Evolutionary conservation across 345 rosid genomes (phyloP).

Genomic region (Aquilaria malaccensis): DNA sequence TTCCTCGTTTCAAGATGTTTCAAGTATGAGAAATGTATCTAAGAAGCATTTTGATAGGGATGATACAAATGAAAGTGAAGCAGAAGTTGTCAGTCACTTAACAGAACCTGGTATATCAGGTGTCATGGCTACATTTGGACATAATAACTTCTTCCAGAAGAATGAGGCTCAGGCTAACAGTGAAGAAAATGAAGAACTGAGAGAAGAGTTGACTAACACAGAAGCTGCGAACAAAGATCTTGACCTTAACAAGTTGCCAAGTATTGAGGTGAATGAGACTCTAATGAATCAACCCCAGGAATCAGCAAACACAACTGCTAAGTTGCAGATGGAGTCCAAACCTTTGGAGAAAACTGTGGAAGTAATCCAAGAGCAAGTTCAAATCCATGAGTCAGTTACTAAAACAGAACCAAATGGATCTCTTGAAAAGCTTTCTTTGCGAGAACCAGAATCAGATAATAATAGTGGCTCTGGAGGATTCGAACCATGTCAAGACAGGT

Average conservation of each 20-base stretch:
- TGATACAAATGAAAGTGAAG: slow-evolving; percentile 64
- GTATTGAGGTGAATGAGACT: slow-evolving; percentile 18
- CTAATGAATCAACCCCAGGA: slow-evolving; percentile 30
- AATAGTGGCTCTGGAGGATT: slow-evolving; percentile 37
- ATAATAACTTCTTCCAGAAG: slow-evolving; percentile 14
- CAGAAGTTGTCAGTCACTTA: slow-evolving; percentile 30
- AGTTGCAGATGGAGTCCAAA: slow-evolving; percentile 32
- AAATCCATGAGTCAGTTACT: slow-evolving; percentile 24
- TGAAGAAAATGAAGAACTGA: slow-evolving; percentile 30
- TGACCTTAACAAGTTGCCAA: slow-evolving; percentile 25
- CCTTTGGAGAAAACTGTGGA: slow-evolving; percentile 25
- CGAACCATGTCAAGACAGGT: slow-evolving; percentile 55
- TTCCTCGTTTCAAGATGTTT: slow-evolving; percentile 89
- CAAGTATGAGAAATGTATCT: slow-evolving; percentile 73
- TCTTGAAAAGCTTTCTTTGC: slow-evolving; percentile 22
- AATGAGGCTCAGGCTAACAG: slow-evolving; percentile 16
- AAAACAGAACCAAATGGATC: slow-evolving; percentile 32
- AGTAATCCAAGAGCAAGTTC: slow-evolving; percentile 30
- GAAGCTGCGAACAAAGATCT: slow-evolving; percentile 24
- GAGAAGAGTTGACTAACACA: slow-evolving; percentile 14
- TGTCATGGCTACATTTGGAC: slow-evolving; percentile 14
- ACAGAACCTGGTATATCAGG: slow-evolving; percentile 31
- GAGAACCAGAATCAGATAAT: slow-evolving; percentile 41
- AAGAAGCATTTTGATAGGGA: slow-evolving; percentile 66
- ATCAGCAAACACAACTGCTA: slow-evolving; percentile 28